Conservation (phyloP, 2,329 filamentous ascomycete species). For the Fusarium nanum region DNA sequence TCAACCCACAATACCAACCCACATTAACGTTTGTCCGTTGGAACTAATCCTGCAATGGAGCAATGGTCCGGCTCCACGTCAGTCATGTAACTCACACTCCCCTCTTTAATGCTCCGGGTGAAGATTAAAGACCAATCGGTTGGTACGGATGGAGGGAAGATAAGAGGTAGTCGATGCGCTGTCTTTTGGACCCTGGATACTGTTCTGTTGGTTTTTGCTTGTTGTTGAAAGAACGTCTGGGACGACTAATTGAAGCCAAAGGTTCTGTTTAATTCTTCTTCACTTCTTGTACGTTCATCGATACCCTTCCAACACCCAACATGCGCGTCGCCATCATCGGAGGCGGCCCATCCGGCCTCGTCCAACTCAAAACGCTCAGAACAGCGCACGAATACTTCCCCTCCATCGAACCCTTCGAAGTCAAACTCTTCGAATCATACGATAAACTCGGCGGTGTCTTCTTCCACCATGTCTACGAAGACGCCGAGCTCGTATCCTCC, state of each 20-base stretch:
- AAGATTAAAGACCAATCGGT: neutral
- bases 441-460: neutral
- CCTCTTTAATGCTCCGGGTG: neutral
- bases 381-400: neutral
- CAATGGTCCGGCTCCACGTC: neutral
- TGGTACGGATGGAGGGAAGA: neutral
- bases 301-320: neutral
- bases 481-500: neutral
- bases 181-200: neutral
- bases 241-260: neutral
- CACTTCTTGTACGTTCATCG: no score
- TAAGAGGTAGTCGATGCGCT: neutral
- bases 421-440: neutral
- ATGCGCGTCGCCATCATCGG: neutral
- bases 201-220: neutral
- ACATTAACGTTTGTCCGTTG: neutral
- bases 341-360: neutral
- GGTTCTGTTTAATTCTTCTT: neutral
- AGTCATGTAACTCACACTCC: neutral
- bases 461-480: neutral
- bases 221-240: neutral
- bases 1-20: neutral
- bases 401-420: neutral
- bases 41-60: slow-evolving; percentile 1
- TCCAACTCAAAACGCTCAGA: neutral